phyloP scores from a whole-genome alignment of 352 stramenopile genomes.

The Plasmopara muralis region DNA sequence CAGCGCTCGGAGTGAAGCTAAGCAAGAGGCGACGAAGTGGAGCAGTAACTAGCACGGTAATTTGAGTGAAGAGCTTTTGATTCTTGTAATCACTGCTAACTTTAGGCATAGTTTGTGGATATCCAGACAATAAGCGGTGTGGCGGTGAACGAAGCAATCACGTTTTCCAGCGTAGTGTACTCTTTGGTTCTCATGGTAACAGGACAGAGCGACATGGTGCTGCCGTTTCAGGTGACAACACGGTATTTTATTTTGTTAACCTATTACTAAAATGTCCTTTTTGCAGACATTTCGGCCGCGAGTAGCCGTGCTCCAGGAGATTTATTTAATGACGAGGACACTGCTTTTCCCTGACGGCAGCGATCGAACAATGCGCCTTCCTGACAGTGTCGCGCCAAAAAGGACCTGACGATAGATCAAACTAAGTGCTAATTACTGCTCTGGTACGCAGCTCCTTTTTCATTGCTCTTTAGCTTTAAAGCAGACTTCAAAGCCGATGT shows the following conservation, averaged over 20 bases:
- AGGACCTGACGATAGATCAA: constrained; percentile 5
- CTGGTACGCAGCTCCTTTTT: constrained; percentile 6
- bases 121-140: constrained; percentile 51
- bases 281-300: constrained; percentile 60
- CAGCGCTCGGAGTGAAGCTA: constrained; percentile 66
- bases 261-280: not conserved
- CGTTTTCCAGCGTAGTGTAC: constrained; percentile 74
- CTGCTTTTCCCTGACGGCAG: constrained; percentile 48
- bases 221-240: constrained; percentile 62
- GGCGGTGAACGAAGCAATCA: constrained; percentile 78
- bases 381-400: constrained; percentile 11
- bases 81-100: not conserved
- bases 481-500: constrained; percentile 1
- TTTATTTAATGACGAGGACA: constrained; percentile 50
- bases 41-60: constrained; percentile 18
- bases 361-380: constrained; percentile 41
- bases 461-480: not conserved
- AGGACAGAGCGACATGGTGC: constrained; percentile 53
- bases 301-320: constrained; percentile 58
- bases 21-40: constrained; percentile 50
- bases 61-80: not conserved
- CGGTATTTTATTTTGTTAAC: not conserved
- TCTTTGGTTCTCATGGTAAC: constrained; percentile 76
- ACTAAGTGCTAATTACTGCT: constrained; percentile 6
- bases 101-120: constrained; percentile 19